phyloP scores from a whole-genome alignment of 805 yeast genomes.

The Ogataea naganishii region DNA sequence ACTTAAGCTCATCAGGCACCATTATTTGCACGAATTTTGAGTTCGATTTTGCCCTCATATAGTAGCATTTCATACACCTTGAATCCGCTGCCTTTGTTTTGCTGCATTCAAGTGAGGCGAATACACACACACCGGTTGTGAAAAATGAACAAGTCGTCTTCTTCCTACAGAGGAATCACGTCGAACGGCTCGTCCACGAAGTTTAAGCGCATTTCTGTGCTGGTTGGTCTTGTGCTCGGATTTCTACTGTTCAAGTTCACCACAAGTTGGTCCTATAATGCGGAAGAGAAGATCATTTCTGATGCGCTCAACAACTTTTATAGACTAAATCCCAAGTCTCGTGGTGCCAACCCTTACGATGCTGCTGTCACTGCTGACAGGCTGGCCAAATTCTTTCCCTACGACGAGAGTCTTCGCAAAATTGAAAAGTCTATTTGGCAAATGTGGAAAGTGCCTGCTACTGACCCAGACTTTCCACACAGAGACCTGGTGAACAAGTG shows the following conservation, averaged over 20 bases:
- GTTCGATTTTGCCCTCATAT: no score
- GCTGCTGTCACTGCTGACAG: constrained; percentile 23
- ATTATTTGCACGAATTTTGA: no score
- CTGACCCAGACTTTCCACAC: constrained; percentile 26
- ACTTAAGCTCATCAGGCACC: no score
- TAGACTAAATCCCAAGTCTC: constrained; percentile 21
- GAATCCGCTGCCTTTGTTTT: no score
- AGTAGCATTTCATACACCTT: no score
- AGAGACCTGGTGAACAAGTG: constrained; percentile 21
- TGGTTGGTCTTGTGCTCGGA: constrained; percentile 19
- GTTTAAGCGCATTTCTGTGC: constrained; percentile 16
- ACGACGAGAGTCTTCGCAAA: constrained; percentile 23
- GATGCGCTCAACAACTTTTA: constrained; percentile 21
- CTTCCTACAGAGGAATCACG: constrained; percentile 16
- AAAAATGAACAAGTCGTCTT: constrained; percentile 12
- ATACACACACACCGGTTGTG: no score
- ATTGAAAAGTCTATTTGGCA: constrained; percentile 25
- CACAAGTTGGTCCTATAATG: constrained; percentile 15
- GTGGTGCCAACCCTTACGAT: constrained; percentile 26
- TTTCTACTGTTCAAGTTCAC: constrained; percentile 16
- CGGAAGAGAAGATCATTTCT: constrained; percentile 17
- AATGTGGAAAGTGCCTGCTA: constrained; percentile 26
- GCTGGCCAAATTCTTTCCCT: constrained; percentile 21
- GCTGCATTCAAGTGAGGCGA: no score
- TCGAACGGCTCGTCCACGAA: constrained; percentile 6